Evolutionary conservation across 805 yeast species (phyloP).

Genomic region (Candida chilensis): DNA sequence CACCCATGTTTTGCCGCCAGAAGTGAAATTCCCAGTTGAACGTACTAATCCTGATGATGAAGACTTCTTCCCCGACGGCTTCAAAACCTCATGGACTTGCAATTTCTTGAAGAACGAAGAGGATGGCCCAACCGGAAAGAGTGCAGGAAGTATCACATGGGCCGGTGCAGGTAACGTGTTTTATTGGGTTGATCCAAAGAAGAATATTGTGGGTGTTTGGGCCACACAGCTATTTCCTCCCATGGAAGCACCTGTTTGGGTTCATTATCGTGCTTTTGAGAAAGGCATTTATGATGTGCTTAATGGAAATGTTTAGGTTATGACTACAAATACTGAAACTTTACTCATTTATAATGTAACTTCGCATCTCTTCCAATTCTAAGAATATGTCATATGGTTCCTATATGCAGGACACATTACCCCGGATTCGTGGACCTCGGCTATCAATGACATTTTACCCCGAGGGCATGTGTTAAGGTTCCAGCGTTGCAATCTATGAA

Average conservation of each 20-base stretch:
- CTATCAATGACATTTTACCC: no score
- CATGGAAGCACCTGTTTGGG: slow-evolving; percentile 5
- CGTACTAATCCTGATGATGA: slow-evolving; percentile 7
- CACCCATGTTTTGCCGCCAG: slow-evolving; percentile 19
- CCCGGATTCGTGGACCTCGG: no score
- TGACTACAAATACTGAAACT: no score
- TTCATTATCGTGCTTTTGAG: neutral
- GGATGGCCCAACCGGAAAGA: slow-evolving; percentile 22
- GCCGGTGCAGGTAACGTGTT: slow-evolving; percentile 26
- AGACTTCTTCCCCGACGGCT: slow-evolving; percentile 10
- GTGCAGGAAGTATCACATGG: slow-evolving; percentile 26
- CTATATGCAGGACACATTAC: no score
- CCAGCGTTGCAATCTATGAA: no score
- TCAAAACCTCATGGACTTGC: slow-evolving; percentile 17
- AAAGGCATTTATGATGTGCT: neutral
- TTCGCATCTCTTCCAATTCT: no score
- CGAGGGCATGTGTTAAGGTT: no score
- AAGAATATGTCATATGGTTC: no score
- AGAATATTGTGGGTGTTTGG: slow-evolving; percentile 26
- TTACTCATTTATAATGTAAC: no score
- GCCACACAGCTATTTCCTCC: slow-evolving; percentile 26
- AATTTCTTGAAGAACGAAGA: slow-evolving; percentile 15
- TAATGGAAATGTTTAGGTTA: no score
- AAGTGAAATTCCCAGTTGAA: slow-evolving; percentile 8
- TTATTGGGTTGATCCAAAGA: slow-evolving; percentile 30